Evolutionary conservation across 176 grass and related monocot species (phyloP).

Genomic region (Oryza nivara): DNA sequence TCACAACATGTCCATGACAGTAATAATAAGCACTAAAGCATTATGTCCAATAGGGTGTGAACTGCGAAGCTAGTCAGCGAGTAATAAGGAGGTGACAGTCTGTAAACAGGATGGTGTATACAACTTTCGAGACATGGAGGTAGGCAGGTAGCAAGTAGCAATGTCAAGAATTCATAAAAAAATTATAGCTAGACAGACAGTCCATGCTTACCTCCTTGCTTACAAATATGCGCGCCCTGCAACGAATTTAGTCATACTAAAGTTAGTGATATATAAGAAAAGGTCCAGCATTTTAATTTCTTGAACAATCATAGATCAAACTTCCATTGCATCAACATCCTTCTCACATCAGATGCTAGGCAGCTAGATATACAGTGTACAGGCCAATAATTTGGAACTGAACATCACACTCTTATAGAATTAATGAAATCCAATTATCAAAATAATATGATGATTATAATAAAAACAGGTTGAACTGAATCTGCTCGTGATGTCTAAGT

Average conservation of each 20-base stretch:
- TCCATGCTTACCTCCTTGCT: slow-evolving; percentile 50
- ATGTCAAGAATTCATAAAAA: background rate
- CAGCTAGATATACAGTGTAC: background rate
- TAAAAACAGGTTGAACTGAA: background rate
- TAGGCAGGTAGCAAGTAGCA: background rate
- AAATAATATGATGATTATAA: background rate
- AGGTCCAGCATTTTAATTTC: background rate
- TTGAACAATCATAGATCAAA: background rate
- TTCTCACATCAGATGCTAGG: slow-evolving; percentile 3
- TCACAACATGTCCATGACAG: background rate
- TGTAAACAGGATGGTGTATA: background rate
- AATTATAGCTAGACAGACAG: background rate
- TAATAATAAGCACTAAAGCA: slow-evolving; percentile 19
- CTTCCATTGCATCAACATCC: background rate
- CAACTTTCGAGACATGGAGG: background rate
- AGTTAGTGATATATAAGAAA: slow-evolving; percentile 17
- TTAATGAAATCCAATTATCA: background rate
- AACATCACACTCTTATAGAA: background rate
- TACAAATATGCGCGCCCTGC: slow-evolving; percentile 53
- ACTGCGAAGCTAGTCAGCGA: slow-evolving; percentile 1
- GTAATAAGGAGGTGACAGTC: background rate
- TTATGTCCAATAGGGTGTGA: background rate
- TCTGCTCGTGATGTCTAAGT: background rate
- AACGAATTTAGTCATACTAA: slow-evolving; percentile 9
- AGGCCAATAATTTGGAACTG: slow-evolving; percentile 16